Evolutionary conservation across 1,284 basidiomycete species (phyloP), one percentile per base, ranked within the genome.

Genomic region (Grifola frondosa): DNA sequence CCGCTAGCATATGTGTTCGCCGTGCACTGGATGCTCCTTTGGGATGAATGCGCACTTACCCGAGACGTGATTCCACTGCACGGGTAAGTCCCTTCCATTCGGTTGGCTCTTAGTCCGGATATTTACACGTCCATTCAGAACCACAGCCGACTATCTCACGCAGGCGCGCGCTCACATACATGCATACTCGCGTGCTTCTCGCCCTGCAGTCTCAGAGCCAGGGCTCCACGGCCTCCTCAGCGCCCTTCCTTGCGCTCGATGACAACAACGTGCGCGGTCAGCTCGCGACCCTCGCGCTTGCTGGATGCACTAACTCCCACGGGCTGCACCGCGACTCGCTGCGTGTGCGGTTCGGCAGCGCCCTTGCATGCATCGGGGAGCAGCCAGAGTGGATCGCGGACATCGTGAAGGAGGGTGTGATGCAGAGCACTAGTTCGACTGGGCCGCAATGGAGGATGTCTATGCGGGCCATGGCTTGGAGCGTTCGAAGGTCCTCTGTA

Each of bases 141-240:
- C 62, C 63, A 3, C 66, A 68, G 43, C 58, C 67, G 8, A 66
- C 63, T 4, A 61, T 65, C n/a, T 66, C 66, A 11, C 60, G 66
- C 19, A 68, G 67, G 67, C 61, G 66, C 26, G 63, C 65, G 1
- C 59, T 69, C 36, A 67, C 66, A 7, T 59, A 64, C 52, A 64
- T 46, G 38, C n/a, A 60, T 44, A 60, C 59, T 17, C 64, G 56
- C 48, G 56, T 42, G 16, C 51, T 62, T 37, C 41, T 63, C 15
- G 42, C 61, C n/a, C n/a, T n/a, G n/a, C n/a, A n/a, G n/a, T n/a
- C n/a, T n/a, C n/a, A n/a, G n/a, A n/a, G n/a, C n/a, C n/a, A n/a
- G n/a, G 23, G 47, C 3, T 52, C 51, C 30, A n/a, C n/a, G n/a
- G n/a, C n/a, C n/a, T n/a, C n/a, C n/a, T n/a, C n/a, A n/a, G n/a